phyloP scores from a whole-genome alignment of 2,329 filamentous ascomycete genomes.

The Aurifilum marmelostoma region DNA sequence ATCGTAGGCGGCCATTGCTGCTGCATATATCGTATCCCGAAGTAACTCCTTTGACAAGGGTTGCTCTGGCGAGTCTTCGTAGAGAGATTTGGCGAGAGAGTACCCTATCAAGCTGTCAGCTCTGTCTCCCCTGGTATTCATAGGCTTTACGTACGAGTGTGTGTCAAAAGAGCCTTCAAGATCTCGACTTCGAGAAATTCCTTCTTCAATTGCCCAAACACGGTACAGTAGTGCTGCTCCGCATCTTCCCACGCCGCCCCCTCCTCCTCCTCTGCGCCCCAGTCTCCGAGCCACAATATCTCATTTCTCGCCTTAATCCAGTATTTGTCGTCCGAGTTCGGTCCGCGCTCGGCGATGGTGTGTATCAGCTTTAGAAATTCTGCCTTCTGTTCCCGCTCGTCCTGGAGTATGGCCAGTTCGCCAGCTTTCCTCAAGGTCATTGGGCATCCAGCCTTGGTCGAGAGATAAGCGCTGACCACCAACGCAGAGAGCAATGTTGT shows the following conservation, averaged over 20 bases:
- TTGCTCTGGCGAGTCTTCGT: constrained; percentile 54
- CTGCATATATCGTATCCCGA: constrained; percentile 62
- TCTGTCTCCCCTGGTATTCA: background rate
- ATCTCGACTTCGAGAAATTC: constrained; percentile 71
- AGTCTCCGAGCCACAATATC: constrained; percentile 73
- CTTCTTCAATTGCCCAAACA: constrained; percentile 62
- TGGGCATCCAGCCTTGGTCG: constrained; percentile 54
- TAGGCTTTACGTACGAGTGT: constrained; percentile 54
- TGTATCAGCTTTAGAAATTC: constrained; percentile 64
- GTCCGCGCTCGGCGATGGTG: constrained; percentile 50
- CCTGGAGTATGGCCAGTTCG: constrained; percentile 66
- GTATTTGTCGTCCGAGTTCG: constrained; percentile 64
- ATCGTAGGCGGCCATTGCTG: constrained; percentile 74
- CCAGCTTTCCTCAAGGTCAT: constrained; percentile 58
- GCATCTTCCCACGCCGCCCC: constrained; percentile 33
- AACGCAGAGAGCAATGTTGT: constrained; percentile 65
- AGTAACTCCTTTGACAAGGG: constrained; percentile 56
- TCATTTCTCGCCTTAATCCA: constrained; percentile 66
- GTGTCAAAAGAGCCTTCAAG: constrained; percentile 67
- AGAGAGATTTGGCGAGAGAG: constrained; percentile 63
- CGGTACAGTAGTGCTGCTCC: constrained; percentile 47
- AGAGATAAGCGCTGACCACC: constrained; percentile 61
- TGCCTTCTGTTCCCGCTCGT: constrained; percentile 65
- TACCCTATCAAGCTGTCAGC: constrained; percentile 53
- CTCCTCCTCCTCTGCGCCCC: constrained; percentile 60